Evolutionary conservation across 176 grass and related monocot species (phyloP).

Genomic region (Oryza australiensis): DNA sequence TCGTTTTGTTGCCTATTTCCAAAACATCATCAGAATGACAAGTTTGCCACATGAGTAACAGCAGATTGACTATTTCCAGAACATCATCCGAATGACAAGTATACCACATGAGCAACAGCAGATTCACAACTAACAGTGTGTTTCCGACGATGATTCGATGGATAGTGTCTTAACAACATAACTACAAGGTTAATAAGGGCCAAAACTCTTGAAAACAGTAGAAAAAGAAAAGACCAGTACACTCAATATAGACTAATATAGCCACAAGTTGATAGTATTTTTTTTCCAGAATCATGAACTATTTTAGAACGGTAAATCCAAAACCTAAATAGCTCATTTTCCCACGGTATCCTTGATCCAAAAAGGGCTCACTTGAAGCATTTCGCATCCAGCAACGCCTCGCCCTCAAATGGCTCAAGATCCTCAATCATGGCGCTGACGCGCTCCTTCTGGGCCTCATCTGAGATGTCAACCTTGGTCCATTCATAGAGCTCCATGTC

Average conservation of each 20-base stretch:
- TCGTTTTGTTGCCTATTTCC: too few relatives aligned
- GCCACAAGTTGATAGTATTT: neutral
- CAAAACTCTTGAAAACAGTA: neutral
- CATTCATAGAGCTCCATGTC: constrained; percentile 92
- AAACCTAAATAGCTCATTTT: constrained; percentile 13
- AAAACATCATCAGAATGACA: too few relatives aligned
- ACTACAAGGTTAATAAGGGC: neutral
- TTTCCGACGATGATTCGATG: neutral
- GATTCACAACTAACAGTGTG: neutral
- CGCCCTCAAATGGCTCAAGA: constrained; percentile 78
- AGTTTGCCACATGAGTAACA: neutral
- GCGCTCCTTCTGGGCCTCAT: constrained; percentile 75
- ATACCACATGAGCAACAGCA: neutral
- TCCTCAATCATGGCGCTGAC: constrained; percentile 90
- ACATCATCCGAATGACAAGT: too few relatives aligned
- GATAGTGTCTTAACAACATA: neutral
- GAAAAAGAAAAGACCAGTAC: neutral
- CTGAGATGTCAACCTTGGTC: constrained; percentile 72
- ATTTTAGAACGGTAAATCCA: neutral
- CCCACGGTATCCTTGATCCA: neutral
- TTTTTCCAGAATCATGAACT: neutral
- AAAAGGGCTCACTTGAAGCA: constrained; percentile 68
- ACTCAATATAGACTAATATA: constrained; percentile 14
- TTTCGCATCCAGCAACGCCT: constrained; percentile 72
- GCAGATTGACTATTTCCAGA: too few relatives aligned